Evolutionary conservation across 257 asterid species (phyloP), one percentile per base, ranked within the genome.

Genomic region (Ballota nigra): DNA sequence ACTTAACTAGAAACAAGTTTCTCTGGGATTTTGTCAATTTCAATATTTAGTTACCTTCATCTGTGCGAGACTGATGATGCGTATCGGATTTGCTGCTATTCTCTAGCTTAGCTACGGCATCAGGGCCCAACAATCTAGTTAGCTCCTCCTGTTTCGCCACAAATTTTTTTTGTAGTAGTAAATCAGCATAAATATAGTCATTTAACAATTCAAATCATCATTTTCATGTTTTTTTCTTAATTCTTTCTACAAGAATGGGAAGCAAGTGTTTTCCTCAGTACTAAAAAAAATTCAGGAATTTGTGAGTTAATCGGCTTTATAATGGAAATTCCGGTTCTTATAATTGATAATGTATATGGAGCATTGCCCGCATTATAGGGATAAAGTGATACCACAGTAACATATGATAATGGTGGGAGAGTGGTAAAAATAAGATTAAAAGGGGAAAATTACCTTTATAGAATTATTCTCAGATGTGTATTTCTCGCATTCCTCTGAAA

Each of bases 401-500:
- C 57, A 41, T 41, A 41, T 20, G 18, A 34, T 12, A 1, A 22
- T 9, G 9, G 38, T 28, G 1, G 26, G 29, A 16, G 12, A 26
- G 12, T 22, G 11, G 8, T 52, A 15, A 4, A 19, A 47, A 18
- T 9, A 0, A 33, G 15, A 23, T 6, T 4, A 18, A n/a, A 7
- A 16, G 15, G 18, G 38, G 9, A 18, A 41, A 18, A 16, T 2
- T 31, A 89, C 96, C 96, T 89, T 89, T 23, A 91, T 83, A 40
- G 84, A 75, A 75, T 74, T 78, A 81, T 89, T 91, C 77, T 89
- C 93, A 4, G 95, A 82, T 38, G 90, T 82, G 49, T 87, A 85
- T 86, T 86, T 91, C 83, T 78, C 91, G 52, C 97, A 89, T 78
- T 89, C 97, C 83, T 89, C 91, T 1, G 96, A 86, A 41, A 91